Percentiles rank a stretch among this genome's conserved stretches.
Conservation (phyloP, 371 early-diverging fungal species). For the Circinella minor region DNA sequence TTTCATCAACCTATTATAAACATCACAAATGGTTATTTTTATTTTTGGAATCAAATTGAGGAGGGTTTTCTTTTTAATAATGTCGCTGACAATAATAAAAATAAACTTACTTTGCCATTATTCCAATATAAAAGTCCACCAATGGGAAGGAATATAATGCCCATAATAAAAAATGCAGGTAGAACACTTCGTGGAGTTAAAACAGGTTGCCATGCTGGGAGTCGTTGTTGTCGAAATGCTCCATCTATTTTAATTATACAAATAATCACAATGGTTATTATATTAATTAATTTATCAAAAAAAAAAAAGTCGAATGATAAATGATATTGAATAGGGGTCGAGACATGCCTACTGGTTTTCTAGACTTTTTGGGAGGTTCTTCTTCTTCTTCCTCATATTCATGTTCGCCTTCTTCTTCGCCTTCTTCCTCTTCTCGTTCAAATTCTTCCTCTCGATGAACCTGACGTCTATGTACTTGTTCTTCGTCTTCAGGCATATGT, state of each 20-base stretch:
- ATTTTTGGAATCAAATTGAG: background rate
- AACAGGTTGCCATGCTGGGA: constrained; percentile 98
- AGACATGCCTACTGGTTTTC: constrained; percentile 30
- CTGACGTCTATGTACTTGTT: too few relatives aligned
- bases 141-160: constrained; percentile 90
- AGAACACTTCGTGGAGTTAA: constrained; percentile 94
- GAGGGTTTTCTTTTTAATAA: background rate
- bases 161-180: constrained; percentile 90
- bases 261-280: background rate
- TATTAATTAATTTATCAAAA: background rate
- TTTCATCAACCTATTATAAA: constrained; percentile 67
- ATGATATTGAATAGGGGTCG: background rate
- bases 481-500: too few relatives aligned
- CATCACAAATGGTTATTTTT: background rate
- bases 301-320: background rate
- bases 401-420: background rate
- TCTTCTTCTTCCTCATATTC: constrained; percentile 10
- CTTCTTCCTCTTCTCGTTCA: too few relatives aligned
- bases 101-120: constrained; percentile 63
- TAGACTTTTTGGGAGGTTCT: constrained; percentile 29
- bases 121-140: constrained; percentile 84
- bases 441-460: too few relatives aligned
- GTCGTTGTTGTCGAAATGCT: constrained; percentile 95
- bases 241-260: constrained; percentile 66
- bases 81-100: background rate